These are phyloP conservation scores for Colletotrichum australisinense DNA, from an alignment of 2,329 filamentous ascomycete genomes.

Conservation along the genomic window DNA sequence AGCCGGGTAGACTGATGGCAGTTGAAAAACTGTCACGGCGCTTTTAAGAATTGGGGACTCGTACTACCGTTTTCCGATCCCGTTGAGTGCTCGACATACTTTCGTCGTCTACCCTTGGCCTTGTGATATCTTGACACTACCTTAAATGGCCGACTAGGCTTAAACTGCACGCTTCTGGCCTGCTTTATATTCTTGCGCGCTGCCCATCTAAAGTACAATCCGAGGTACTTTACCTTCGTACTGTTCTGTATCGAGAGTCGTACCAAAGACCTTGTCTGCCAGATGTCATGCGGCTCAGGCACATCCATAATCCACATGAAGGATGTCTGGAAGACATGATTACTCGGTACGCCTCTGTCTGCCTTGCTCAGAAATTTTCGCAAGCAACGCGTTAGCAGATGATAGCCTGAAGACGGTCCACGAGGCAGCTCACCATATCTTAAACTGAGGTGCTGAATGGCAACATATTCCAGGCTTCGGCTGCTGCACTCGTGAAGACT, in stretches of 20 bases:
- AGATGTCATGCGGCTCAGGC: not conserved
- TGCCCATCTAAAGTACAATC: not conserved
- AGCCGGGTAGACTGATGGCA: conserved; percentile 65
- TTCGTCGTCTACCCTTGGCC: not conserved
- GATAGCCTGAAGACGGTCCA: not conserved
- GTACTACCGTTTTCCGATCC: conserved; percentile 67
- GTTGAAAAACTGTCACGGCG: conserved; percentile 54
- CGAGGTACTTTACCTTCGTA: not conserved
- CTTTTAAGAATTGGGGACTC: conserved; percentile 75
- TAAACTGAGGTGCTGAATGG: not conserved
- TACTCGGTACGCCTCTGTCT: not conserved
- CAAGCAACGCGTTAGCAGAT: not conserved
- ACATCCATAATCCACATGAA: not conserved
- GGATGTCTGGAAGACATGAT: not conserved
- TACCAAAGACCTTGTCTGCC: not conserved
- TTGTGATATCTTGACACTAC: not conserved
- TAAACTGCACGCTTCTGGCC: not conserved
- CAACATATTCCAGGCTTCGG: not conserved
- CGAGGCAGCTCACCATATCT: not conserved
- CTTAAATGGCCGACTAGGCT: not conserved
- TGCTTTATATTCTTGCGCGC: not conserved
- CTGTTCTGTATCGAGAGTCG: not conserved
- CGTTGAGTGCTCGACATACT: conserved; percentile 72
- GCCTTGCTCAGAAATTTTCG: not conserved
- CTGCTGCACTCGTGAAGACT: not conserved